Base-by-base conservation (phyloP, 495 filamentous ascomycete species). In the Aspergillus cavernicola region DNA sequence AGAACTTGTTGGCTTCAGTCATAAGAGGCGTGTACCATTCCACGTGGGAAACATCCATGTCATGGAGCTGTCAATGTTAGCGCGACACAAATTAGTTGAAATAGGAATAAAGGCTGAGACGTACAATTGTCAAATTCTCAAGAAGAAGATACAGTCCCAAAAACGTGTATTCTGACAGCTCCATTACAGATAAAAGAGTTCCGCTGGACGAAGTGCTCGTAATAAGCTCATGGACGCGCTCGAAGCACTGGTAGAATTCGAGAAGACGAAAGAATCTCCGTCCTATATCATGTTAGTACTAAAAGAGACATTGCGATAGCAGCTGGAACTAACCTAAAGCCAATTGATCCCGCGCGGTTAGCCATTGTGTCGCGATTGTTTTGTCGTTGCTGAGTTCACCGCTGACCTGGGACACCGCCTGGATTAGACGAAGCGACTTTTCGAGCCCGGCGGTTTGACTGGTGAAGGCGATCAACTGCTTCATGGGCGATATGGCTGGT, bases 1-100 rank as follows among this genome's bases (percentile, higher is more conserved):
- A 54, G 33, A 54, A 54, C 26, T 54, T 54, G 15, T 47, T 54
- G 3, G 52, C 52, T 11, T 54, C 52, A 6, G 43, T 40, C 5
- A 54, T 22, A 8, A 54, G 35, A 2, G 52, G 40, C 0, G 22
- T 39, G 24, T 47, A 40, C 52, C 52, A 54, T 1, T 33, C 24
- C 4, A 47, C 42, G 2, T 19, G 33, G 22, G 20, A 33, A 24
- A 54, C 42, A 12, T 26, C 19, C 42, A 54, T 54, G 24, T 54
- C 52, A 11, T 54, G 52, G 16, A 54, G 52, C 52, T 54, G 31
- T 0, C 8, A 1, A 0, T 23, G 23, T 9, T 4, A 31, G 23
- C 46, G n/a, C 20, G 39, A 6, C 15, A 1, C 5, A 13, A 2
- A 22, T 3, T 12, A 9, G 24, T 4, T n/a, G n/a, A 20, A 9